A percentile compares a stretch with the other conserved stretches of the same genome.
Evolutionary conservation across 1,284 basidiomycete genomes (phyloP).

Genomic region (Ustilago hordei): DNA sequence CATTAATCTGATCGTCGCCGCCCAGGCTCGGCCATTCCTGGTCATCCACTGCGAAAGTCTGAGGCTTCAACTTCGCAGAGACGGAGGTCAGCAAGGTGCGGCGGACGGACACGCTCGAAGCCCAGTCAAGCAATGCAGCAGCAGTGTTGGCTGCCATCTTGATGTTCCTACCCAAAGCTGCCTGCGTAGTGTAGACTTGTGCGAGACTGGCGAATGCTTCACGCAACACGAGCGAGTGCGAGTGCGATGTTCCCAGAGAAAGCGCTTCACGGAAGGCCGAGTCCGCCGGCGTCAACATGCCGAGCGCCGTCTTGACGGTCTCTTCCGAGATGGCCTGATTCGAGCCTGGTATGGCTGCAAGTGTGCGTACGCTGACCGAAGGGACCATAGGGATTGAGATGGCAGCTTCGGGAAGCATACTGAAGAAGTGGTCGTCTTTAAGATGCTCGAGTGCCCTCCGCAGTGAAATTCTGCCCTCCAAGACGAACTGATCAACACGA

Average conservation of each 20-base stretch:
- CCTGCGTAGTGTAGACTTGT: conserved; percentile 48
- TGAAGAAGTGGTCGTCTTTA: conserved; percentile 56
- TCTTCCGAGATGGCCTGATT: conserved; percentile 42
- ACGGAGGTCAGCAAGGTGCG: conserved; percentile 54
- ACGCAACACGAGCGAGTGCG: conserved; percentile 42
- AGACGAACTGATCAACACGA: conserved; percentile 40
- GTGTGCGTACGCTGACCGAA: conserved; percentile 37
- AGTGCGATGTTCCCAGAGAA: conserved; percentile 28
- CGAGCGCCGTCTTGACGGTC: conserved; percentile 42
- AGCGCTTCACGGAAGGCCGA: conserved; percentile 49
- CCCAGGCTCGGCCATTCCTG: conserved; percentile 34
- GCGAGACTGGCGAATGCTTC: conserved; percentile 51
- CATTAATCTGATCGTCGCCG: background rate
- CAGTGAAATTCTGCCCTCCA: conserved; percentile 50
- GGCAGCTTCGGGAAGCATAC: conserved; percentile 62
- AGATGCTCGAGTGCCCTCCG: conserved; percentile 49
- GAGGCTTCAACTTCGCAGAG: conserved; percentile 31
- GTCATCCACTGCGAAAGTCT: conserved; percentile 8
- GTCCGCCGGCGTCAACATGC: conserved; percentile 40
- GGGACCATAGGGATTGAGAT: conserved; percentile 59
- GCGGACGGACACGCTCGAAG: conserved; percentile 45
- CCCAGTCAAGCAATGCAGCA: conserved; percentile 44
- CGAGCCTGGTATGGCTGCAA: conserved; percentile 22
- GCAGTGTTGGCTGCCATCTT: conserved; percentile 46
- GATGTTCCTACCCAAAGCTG: conserved; percentile 45